Evolutionary conservation across 2,329 filamentous ascomycete species (phyloP).

Genomic region (Cytospora schulzeri): DNA sequence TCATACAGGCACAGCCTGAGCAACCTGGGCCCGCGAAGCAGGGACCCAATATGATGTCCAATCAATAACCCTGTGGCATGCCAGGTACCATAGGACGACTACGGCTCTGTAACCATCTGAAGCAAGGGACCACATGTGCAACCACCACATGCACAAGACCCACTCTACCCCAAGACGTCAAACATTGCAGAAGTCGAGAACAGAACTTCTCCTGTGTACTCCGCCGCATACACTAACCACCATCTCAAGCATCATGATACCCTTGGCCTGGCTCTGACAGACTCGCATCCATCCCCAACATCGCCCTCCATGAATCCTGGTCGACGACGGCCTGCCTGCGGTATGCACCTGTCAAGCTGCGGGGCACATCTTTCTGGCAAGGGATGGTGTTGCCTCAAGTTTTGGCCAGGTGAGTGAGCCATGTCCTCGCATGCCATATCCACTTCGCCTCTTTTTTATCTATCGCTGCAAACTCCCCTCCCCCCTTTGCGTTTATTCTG

Average conservation of each 20-base stretch:
- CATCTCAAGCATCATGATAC: neutral
- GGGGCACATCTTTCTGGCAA: neutral
- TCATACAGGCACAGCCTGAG: neutral
- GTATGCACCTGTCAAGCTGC: neutral
- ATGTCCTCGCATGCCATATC: conserved; percentile 1
- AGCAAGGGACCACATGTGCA: conserved; percentile 17
- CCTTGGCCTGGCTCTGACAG: neutral
- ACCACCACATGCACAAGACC: conserved; percentile 13
- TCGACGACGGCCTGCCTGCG: neutral
- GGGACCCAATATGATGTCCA: conserved; percentile 13
- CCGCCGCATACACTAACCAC: neutral
- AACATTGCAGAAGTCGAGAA: conserved; percentile 6
- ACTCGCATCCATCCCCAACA: neutral
- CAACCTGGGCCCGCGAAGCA: conserved; percentile 24
- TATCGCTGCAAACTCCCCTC: no score
- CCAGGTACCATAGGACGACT: conserved; percentile 3
- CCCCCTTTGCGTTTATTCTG: neutral
- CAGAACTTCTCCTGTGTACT: neutral
- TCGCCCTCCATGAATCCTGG: neutral
- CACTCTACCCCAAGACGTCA: conserved; percentile 17
- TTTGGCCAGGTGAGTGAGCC: conserved; percentile 9
- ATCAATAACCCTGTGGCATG: conserved; percentile 15
- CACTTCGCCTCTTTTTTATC: neutral
- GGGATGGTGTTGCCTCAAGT: neutral
- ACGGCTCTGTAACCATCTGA: conserved; percentile 29